Percentiles rank a stretch among this genome's conserved stretches.
Conservation (phyloP, 768 basidiomycete genomes). For the Psilocybe cubensis region DNA sequence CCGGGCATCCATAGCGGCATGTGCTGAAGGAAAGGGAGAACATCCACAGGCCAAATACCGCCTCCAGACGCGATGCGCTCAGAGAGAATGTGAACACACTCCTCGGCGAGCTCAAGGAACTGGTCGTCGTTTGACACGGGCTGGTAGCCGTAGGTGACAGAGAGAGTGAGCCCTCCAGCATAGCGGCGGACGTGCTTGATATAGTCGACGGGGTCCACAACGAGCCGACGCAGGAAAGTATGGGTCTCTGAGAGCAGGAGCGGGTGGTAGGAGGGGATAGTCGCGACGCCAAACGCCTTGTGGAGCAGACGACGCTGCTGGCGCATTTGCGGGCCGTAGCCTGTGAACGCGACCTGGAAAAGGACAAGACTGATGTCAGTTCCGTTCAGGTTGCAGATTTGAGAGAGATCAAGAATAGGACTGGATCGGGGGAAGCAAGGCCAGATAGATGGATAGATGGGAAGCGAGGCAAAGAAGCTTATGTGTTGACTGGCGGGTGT, state of each 20-base stretch:
- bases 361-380: background rate
- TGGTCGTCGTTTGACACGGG: constrained; percentile 37
- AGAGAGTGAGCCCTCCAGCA: constrained; percentile 57
- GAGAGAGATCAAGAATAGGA: background rate
- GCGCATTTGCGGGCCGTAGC: constrained; percentile 63
- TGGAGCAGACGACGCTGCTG: constrained; percentile 72
- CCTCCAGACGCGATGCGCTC: constrained; percentile 44
- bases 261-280: constrained; percentile 59
- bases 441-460: constrained; percentile 1
- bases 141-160: constrained; percentile 67
- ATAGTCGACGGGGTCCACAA: constrained; percentile 45
- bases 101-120: constrained; percentile 44
- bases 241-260: constrained; percentile 60
- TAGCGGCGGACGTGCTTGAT: constrained; percentile 49
- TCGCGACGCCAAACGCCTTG: constrained; percentile 57
- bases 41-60: constrained; percentile 56
- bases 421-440: background rate
- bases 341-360: constrained; percentile 62
- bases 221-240: constrained; percentile 57
- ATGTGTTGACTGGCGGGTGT: background rate
- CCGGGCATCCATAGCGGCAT: constrained; percentile 73
- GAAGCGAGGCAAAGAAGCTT: background rate
- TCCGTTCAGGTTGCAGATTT: background rate
- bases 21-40: constrained; percentile 51
- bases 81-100: constrained; percentile 43